Evolutionary conservation across 495 filamentous ascomycete genomes (phyloP), one percentile per base, ranked within the genome.

Genomic region (Xylaria flabelliformis): DNA sequence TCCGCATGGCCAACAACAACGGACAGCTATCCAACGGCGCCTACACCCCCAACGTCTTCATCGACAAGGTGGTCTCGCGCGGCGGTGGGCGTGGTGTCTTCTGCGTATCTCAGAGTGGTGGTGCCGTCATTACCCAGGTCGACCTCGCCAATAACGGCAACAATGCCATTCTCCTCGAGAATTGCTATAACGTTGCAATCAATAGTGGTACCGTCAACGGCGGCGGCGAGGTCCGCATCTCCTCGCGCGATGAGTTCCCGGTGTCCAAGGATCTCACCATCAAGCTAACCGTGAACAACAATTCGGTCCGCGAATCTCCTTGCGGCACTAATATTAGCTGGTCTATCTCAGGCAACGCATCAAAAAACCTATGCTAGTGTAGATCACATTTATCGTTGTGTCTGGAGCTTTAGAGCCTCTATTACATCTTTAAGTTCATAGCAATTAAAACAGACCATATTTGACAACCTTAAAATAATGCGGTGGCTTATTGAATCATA

Each of bases 81-180:
- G 83, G 83, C 3, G 84, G 84, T 6, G 84, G 84, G 0, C 79
- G 84, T 4, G 84, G 84, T 36, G 72, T 85, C 72, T 85, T 85
- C 67, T 85, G 84, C 64, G 84, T 85, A 6, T 85, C 84, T 26
- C 76, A 84, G 67, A 83, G 80, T 9, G 84, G 84, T 3, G 84
- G 75, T 26, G 82, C 71, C 4, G 77, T 76, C 0, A 85, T 85
- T 48, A 65, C 72, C 29, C 65, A 64, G 46, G 73, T 84, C 36
- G 83, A 85, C 69, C 75, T 85, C 29, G 75, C 82, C 7, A 73
- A 74, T 72, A 85, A 85, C 70, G 84, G 82, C 7, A 85, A 85
- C 69, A 85, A 85, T 50, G 81, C 84, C 34, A 81, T 85, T 34
- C 77, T 85, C 55, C 82, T 85, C 42, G 84, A 85, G 76, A 85